Conservation (phyloP, 371 early-diverging fungal species). For the Lichtheimia ramosa region DNA sequence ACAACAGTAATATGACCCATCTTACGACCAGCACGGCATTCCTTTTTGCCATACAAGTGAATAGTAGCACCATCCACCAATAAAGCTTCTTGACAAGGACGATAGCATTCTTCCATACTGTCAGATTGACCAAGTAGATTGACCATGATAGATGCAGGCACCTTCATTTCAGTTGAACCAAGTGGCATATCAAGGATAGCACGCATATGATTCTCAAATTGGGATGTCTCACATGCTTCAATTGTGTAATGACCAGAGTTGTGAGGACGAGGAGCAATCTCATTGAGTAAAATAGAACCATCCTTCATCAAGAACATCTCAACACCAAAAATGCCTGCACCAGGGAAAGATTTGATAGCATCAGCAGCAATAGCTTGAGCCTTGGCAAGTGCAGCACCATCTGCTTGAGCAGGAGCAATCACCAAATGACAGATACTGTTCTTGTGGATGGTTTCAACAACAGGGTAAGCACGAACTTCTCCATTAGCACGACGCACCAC, state of each 20-base stretch:
- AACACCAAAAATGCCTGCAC: constrained; percentile 94
- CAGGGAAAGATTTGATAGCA: constrained; percentile 79
- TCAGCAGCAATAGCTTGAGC: constrained; percentile 83
- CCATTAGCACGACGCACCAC: constrained; percentile 86
- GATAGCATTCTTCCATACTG: constrained; percentile 59
- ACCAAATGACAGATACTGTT: constrained; percentile 94
- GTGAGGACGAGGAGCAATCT: constrained; percentile 97
- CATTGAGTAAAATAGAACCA: constrained; percentile 86
- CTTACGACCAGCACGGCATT: constrained; percentile 85
- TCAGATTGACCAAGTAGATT: constrained; percentile 84
- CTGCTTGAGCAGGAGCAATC: constrained; percentile 93
- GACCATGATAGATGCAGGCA: constrained; percentile 90
- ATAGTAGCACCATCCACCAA: constrained; percentile 83
- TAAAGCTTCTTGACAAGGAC: constrained; percentile 71
- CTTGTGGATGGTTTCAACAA: constrained; percentile 94
- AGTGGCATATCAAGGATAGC: constrained; percentile 90
- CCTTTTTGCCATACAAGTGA: constrained; percentile 93
- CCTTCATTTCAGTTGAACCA: constrained; percentile 89
- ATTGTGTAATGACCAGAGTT: constrained; percentile 98
- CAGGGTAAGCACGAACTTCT: constrained; percentile 82
- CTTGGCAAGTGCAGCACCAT: constrained; percentile 65
- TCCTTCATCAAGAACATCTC: constrained; percentile 92
- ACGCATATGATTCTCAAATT: constrained; percentile 97
- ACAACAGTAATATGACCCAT: constrained; percentile 97
- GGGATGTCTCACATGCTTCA: constrained; percentile 95